A percentile compares a stretch with the other conserved stretches of the same genome.
These are phyloP conservation scores for Boletus speciosus DNA, from an alignment of 768 basidiomycete genomes.

Conservation along the genomic window DNA sequence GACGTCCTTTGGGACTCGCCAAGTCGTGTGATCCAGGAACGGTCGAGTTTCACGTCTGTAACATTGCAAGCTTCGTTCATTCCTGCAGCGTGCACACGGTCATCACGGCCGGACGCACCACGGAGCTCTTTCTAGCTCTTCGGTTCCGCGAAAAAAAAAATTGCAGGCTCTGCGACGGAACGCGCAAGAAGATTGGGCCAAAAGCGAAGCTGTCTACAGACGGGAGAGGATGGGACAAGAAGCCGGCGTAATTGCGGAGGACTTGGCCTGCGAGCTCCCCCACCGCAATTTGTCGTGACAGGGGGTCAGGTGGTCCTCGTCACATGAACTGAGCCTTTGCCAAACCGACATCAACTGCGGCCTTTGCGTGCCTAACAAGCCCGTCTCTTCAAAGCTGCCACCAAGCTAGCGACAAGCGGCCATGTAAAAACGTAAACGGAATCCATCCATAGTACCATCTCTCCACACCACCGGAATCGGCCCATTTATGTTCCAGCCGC, in stretches of 20 bases:
- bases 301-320: slow-evolving; percentile 12
- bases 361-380: not conserved
- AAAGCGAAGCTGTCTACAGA: not conserved
- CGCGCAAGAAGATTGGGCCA: not conserved
- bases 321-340: not conserved
- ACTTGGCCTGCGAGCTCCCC: not conserved
- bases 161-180: not conserved
- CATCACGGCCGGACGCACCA: not conserved
- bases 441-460: not conserved
- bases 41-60: not conserved
- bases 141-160: not conserved
- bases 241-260: not conserved
- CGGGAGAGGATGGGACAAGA: not conserved
- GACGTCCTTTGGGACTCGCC: not conserved
- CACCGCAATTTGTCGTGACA: slow-evolving; percentile 2
- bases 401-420: no score
- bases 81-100: not conserved
- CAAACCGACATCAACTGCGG: slow-evolving; percentile 9
- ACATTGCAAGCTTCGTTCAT: not conserved
- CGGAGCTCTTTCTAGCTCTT: not conserved
- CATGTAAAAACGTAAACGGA: not conserved
- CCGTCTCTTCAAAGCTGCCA: not conserved
- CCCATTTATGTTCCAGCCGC: no score
- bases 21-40: slow-evolving; percentile 19
- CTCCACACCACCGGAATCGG: no score